A percentile compares a stretch with the other conserved stretches of the same genome.
phyloP scores from a whole-genome alignment of 2,329 filamentous ascomycete genomes.

The Aspergillus sp. region DNA sequence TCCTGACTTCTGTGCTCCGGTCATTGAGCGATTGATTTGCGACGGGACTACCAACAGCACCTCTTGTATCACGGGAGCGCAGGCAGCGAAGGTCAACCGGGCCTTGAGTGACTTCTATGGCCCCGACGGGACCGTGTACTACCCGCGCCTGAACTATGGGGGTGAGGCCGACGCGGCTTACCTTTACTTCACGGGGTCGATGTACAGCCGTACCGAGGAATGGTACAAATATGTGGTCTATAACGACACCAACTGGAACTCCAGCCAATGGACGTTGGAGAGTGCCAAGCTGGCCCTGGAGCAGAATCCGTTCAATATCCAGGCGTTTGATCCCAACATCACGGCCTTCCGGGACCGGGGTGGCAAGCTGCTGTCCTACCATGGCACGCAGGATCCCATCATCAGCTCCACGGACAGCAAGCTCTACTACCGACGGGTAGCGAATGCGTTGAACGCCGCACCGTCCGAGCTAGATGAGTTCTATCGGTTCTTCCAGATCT shows the following conservation, averaged over 20 bases:
- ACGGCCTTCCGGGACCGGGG: conserved; percentile 47
- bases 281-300: conserved; percentile 40
- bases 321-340: conserved; percentile 52
- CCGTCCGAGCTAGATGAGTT: conserved; percentile 41
- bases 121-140: conserved; percentile 34
- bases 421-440: conserved; percentile 54
- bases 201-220: conserved; percentile 11
- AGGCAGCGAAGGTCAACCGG: conserved; percentile 40
- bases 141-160: conserved; percentile 15
- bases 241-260: conserved; percentile 42
- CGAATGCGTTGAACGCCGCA: conserved; percentile 37
- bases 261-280: conserved; percentile 39
- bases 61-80: conserved; percentile 47
- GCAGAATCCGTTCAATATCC: conserved; percentile 52
- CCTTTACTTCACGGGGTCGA: conserved; percentile 13
- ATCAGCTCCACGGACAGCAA: conserved; percentile 55
- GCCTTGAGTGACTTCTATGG: conserved; percentile 11
- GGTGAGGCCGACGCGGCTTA: conserved; percentile 8
- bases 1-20: conserved; percentile 36
- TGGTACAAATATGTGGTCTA: conserved; percentile 48
- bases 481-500: conserved; percentile 55
- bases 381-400: conserved; percentile 49
- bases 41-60: conserved; percentile 25
- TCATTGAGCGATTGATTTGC: conserved; percentile 37
- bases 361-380: conserved; percentile 46